Evolutionary conservation across 495 filamentous ascomycete genomes (phyloP), one percentile per base, ranked within the genome.

Genomic region (Pyrenula aspistea): DNA sequence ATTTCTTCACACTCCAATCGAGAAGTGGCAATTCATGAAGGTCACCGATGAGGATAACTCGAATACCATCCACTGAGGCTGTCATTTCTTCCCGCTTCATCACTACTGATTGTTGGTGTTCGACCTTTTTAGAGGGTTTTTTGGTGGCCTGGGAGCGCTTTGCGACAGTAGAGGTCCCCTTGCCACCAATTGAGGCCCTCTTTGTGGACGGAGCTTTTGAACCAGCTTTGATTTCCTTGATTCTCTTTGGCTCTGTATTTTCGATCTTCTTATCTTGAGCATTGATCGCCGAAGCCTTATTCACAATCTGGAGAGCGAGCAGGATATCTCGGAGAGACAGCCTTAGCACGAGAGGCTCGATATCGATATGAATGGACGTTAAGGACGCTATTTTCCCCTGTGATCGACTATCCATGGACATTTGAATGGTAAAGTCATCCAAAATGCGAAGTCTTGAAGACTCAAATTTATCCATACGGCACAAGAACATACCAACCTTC

Each of bases 391-490:
- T 80, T 49, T 80, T 85, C 31, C 83, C 83, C 68, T 84, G 79
- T 1, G 78, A 67, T 51, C 82, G 75, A 63, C 79, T 93, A 63
- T 97, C 91, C 76, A 96, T 81, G 2, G 91, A 91, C 61, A 95
- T 76, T 59, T 91, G 86, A 25, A 97, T 66, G 8, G 90, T 95
- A 68, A 97, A 97, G 65, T 97, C 89, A 65, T 98, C 93, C 22
- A 98, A 77, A 60, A 98, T 95, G 22, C 94, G 84, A 48, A 96
- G 80, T 36, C 88, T 79, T 54, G 82, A 86, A 19, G 84, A 88
- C 56, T 95, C 91, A 60, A 95, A 95, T 59, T 87, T 86, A 65
- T 98, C 93, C 94, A 98, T 97, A 24, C 93, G 88, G 66, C 93
- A 98, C 36, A 98, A 74, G 69, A 96, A 98, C 91, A 98, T 97